Evolutionary conservation across 768 basidiomycete genomes (phyloP).

Genomic region (Collybiopsis confluens): DNA sequence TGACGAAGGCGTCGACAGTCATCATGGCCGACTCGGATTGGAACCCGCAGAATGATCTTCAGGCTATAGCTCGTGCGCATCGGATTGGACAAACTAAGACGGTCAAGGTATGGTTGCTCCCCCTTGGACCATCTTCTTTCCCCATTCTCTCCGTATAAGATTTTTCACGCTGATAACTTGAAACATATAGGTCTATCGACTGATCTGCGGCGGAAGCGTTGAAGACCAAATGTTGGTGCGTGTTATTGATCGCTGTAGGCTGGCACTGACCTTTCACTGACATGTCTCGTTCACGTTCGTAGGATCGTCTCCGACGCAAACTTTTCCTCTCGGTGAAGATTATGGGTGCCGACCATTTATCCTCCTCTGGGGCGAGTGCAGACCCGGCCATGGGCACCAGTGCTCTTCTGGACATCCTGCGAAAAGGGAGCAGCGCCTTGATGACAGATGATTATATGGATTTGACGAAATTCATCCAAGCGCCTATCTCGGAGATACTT

Average conservation of each 20-base stretch:
- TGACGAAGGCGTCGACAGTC: slow-evolving; percentile 77
- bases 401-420: slow-evolving; percentile 54
- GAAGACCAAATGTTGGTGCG: slow-evolving; percentile 66
- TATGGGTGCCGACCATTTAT: slow-evolving; percentile 39
- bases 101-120: slow-evolving; percentile 44
- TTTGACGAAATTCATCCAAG: slow-evolving; percentile 38
- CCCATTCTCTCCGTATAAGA: too few relatives aligned
- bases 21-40: slow-evolving; percentile 75
- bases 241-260: background rate
- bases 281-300: background rate
- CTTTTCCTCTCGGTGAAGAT: slow-evolving; percentile 63
- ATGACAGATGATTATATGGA: slow-evolving; percentile 34
- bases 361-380: slow-evolving; percentile 9
- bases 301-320: slow-evolving; percentile 63
- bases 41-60: slow-evolving; percentile 77
- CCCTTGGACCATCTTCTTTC: too few relatives aligned
- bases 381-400: slow-evolving; percentile 30
- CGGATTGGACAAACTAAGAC: slow-evolving; percentile 73
- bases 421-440: slow-evolving; percentile 55
- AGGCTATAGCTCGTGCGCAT: slow-evolving; percentile 83
- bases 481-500: slow-evolving; percentile 41
- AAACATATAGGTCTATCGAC: slow-evolving; percentile 55
- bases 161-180: too few relatives aligned
- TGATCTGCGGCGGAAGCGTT: slow-evolving; percentile 66
- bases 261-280: background rate